A percentile compares a stretch with the other conserved stretches of the same genome.
These are phyloP conservation scores for Diospyros lotus DNA, from an alignment of 148 eudicot genomes.

Conservation along the genomic window DNA sequence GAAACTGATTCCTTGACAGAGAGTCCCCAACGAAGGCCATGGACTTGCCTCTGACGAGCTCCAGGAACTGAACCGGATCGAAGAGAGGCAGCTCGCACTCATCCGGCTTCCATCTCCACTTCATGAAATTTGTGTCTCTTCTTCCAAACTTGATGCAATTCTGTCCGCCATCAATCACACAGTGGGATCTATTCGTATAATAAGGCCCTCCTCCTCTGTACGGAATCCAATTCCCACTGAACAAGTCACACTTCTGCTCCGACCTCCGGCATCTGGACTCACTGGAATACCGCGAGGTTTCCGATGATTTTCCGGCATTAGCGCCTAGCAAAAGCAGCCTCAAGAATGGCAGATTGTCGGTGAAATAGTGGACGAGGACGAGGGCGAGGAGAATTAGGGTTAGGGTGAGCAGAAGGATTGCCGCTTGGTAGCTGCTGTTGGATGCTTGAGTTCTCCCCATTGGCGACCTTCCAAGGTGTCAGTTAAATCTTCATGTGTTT, in stretches of 20 bases:
- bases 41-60: conserved; percentile 23
- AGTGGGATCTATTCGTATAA: too few species aligned
- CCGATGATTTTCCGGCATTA: too few species aligned
- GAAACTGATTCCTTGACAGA: conserved; percentile 41
- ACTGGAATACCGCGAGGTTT: too few species aligned
- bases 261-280: not conserved
- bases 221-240: too few species aligned
- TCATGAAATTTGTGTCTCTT: too few species aligned
- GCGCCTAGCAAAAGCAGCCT: not conserved
- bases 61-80: conserved; percentile 20
- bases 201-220: too few species aligned
- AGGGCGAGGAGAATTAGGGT: conserved; percentile 2
- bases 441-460: conserved; percentile 6
- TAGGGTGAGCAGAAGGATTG: conserved; percentile 4
- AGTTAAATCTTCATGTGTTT: too few species aligned
- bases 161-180: too few species aligned
- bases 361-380: not conserved
- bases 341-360: not conserved
- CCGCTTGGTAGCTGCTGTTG: not conserved
- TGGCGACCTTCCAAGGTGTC: not conserved
- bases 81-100: conserved; percentile 29
- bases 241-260: too few species aligned
- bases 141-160: too few species aligned
- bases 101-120: conserved; percentile 27
- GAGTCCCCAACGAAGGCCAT: conserved; percentile 49